Evolutionary conservation across 768 basidiomycete genomes (phyloP).

Genomic region (Boletus fagicola): DNA sequence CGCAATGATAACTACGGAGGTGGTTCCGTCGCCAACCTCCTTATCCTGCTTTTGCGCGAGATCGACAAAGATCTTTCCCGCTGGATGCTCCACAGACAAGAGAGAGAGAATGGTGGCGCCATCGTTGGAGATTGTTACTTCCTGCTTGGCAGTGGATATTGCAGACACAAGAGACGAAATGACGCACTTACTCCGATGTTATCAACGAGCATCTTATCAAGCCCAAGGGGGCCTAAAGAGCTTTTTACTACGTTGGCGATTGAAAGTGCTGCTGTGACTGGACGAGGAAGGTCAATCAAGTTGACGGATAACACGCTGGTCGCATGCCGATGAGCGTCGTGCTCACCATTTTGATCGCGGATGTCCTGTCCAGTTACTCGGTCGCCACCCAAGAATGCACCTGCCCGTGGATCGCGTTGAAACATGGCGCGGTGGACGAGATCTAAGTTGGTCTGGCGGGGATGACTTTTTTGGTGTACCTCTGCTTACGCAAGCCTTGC

Average conservation of each 20-base stretch:
- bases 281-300: slow-evolving; percentile 2
- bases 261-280: slow-evolving; percentile 92
- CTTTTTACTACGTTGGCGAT: slow-evolving; percentile 98
- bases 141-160: slow-evolving; percentile 46
- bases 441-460: neutral
- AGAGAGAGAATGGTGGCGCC: slow-evolving; percentile 98
- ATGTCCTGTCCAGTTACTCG: slow-evolving; percentile 94
- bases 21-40: slow-evolving; percentile 99
- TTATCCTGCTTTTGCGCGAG: slow-evolving; percentile 99
- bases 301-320: neutral
- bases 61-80: slow-evolving; percentile 95
- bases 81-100: slow-evolving; percentile 93
- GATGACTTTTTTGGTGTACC: neutral
- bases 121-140: slow-evolving; percentile 99
- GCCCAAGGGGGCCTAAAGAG: slow-evolving; percentile 90
- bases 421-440: slow-evolving; percentile 51
- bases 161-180: neutral
- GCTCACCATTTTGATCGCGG: slow-evolving; percentile 90
- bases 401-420: slow-evolving; percentile 88
- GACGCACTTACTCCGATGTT: slow-evolving; percentile 80
- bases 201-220: slow-evolving; percentile 97
- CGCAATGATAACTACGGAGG: slow-evolving; percentile 96
- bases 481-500: slow-evolving; percentile 23
- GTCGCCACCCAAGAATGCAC: slow-evolving; percentile 92
- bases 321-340: neutral